Base-by-base conservation (phyloP, 805 yeast species). In the Metschnikowia similis region DNA sequence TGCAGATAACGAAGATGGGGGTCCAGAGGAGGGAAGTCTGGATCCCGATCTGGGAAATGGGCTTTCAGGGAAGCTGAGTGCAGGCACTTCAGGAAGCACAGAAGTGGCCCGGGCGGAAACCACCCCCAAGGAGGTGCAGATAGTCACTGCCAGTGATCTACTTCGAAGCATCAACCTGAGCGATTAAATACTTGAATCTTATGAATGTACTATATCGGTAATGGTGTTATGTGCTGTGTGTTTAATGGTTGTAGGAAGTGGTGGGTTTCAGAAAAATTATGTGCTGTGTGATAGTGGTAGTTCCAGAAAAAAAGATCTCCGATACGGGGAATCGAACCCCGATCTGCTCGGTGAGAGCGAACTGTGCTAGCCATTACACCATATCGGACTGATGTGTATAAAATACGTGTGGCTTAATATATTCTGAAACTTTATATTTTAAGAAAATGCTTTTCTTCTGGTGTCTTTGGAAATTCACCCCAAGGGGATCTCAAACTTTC, bases 261-360 rank as follows among this genome's bases (percentile, higher is more conserved):
- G n/a, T n/a, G n/a, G n/a, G n/a, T n/a, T n/a, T n/a, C n/a, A n/a
- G n/a, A n/a, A n/a, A n/a, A n/a, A n/a, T 21, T 21, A 4, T 21
- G 21, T 21, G 3, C 3, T 2, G 21, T 21, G 5, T 3, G 21
- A 4, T 21, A n/a, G n/a, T n/a, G n/a, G n/a, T n/a, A n/a, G n/a
- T n/a, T n/a, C n/a, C n/a, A 35, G n/a, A 38, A 50, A 46, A 51
- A 48, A 34, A 8, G 16, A 44, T 35, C 59, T 56, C 58, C 58
- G 55, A 48, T 47, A 50, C 58, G 51, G 59, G 58, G 58, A 56
- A 47, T 56, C 55, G 58, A 56, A 56, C 58, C 59, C 59, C 51
- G 59, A 52, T 56, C 58, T 55, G 52, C 56, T 48, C 59, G 58
- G 59, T 56, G 59, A 56, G 58, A 56, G 59, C 58, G 58, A 47